Conservation (phyloP, 2,329 filamentous ascomycete genomes). For the Lasiodiplodia gonubiensis region DNA sequence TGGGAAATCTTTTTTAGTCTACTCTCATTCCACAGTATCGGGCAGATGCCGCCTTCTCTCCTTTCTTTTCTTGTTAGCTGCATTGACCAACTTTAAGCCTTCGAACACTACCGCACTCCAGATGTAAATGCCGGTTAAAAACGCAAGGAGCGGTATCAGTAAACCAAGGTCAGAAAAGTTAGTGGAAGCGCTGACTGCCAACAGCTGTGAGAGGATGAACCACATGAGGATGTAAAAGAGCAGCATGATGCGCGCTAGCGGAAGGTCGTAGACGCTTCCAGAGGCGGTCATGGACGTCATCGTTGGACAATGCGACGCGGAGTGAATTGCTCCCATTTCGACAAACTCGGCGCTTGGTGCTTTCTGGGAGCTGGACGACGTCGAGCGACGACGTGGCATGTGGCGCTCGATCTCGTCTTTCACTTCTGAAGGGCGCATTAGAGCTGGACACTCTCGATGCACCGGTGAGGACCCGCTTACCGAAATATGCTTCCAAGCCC, state of each 20-base stretch:
- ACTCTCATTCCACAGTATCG: background rate
- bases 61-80: slow-evolving; percentile 27
- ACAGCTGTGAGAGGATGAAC: slow-evolving; percentile 8
- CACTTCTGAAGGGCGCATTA: background rate
- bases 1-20: background rate
- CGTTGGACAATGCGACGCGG: background rate
- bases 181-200: slow-evolving; percentile 21
- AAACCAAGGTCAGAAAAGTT: slow-evolving; percentile 15
- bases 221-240: slow-evolving; percentile 15
- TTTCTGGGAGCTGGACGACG: background rate
- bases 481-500: slow-evolving; percentile 37
- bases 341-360: background rate
- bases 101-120: slow-evolving; percentile 15
- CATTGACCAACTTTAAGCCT: slow-evolving; percentile 26
- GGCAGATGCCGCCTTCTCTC: slow-evolving; percentile 30
- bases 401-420: slow-evolving; percentile 7
- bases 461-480: slow-evolving; percentile 25
- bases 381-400: background rate
- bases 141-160: slow-evolving; percentile 7
- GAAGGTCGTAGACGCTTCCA: slow-evolving; percentile 5
- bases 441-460: background rate
- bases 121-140: slow-evolving; percentile 5
- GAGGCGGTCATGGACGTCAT: background rate
- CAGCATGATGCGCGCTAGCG: background rate
- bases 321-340: background rate